Percentiles rank a stretch among this genome's conserved stretches.
These are phyloP conservation scores for Backusella westeae DNA, from an alignment of 192 early-diverging fungal species.

Conservation along the genomic window DNA sequence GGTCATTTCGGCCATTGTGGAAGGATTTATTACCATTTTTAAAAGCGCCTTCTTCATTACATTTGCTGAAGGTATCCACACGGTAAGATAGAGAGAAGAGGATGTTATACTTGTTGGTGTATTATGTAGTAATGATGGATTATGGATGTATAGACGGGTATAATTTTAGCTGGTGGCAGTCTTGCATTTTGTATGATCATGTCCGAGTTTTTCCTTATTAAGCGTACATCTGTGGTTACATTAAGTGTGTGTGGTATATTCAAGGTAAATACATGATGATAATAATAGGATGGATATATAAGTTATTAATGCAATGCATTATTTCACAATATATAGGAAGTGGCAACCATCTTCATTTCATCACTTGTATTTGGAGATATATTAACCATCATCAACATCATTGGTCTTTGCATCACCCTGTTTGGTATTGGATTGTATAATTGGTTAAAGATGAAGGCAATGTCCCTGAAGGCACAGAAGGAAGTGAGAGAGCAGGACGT, in stretches of 20 bases:
- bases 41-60: conserved; percentile 50
- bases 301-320: too few relatives aligned
- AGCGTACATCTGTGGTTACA: conserved; percentile 80
- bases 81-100: conserved; percentile 31
- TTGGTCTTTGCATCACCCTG: conserved; percentile 79
- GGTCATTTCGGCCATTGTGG: conserved; percentile 61
- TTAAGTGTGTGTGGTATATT: conserved; percentile 88
- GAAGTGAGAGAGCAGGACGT: not conserved
- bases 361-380: conserved; percentile 79
- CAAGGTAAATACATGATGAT: conserved; percentile 39
- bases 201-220: conserved; percentile 82
- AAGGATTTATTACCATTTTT: conserved; percentile 56
- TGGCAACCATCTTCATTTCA: conserved; percentile 75
- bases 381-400: conserved; percentile 69
- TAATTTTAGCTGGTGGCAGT: conserved; percentile 75
- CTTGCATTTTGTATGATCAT: conserved; percentile 89
- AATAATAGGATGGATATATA: not conserved
- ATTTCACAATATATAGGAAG: conserved; percentile 56
- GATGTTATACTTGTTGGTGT: too few relatives aligned
- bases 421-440: conserved; percentile 80
- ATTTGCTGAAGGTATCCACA: conserved; percentile 29
- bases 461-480: not conserved
- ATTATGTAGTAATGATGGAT: too few relatives aligned
- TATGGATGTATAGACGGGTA: conserved; percentile 19
- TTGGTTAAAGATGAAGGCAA: conserved; percentile 59